A percentile compares a stretch with the other conserved stretches of the same genome.
These are phyloP conservation scores for Mortierella sp. DNA, from an alignment of 371 early-diverging fungal species.

Conservation along the genomic window DNA sequence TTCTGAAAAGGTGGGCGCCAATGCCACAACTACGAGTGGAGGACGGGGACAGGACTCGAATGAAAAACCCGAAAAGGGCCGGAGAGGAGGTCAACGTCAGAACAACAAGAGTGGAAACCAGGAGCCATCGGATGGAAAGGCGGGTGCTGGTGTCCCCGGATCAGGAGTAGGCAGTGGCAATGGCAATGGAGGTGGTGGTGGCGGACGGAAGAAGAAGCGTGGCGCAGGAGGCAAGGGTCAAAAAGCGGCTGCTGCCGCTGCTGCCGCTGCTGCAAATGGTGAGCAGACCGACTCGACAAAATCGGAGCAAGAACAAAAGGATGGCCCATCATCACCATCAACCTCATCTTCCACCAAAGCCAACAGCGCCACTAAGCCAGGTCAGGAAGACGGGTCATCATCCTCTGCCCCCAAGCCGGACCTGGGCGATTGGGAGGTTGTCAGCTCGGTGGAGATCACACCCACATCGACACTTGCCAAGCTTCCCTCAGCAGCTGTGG, in stretches of 20 bases:
- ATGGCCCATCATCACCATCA: neutral
- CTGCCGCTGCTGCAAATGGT: slow-evolving; percentile 12
- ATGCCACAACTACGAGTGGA: neutral
- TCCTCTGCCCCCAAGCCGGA: neutral
- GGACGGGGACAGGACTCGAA: neutral
- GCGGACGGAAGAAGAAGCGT: slow-evolving; percentile 48
- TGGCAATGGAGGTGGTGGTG: slow-evolving; percentile 27
- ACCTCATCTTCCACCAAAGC: neutral
- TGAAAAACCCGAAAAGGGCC: slow-evolving; percentile 25
- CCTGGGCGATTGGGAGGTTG: neutral
- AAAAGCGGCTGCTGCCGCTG: slow-evolving; percentile 27
- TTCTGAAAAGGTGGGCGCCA: neutral
- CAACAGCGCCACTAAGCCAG: neutral
- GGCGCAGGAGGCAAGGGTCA: slow-evolving; percentile 45
- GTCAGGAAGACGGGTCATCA: slow-evolving; percentile 1
- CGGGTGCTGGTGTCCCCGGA: slow-evolving; percentile 8
- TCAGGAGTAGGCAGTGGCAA: slow-evolving; percentile 24
- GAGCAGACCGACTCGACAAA: neutral
- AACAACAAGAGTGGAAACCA: slow-evolving; percentile 9
- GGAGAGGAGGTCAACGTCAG: slow-evolving; percentile 16
- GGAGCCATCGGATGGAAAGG: slow-evolving; percentile 10
- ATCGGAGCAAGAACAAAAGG: neutral
- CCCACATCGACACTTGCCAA: too few species aligned
- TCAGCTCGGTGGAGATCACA: slow-evolving; percentile 1
- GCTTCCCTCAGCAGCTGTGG: neutral